Base-by-base conservation (phyloP, 805 yeast species). In the Starmerella sirachaensis region DNA sequence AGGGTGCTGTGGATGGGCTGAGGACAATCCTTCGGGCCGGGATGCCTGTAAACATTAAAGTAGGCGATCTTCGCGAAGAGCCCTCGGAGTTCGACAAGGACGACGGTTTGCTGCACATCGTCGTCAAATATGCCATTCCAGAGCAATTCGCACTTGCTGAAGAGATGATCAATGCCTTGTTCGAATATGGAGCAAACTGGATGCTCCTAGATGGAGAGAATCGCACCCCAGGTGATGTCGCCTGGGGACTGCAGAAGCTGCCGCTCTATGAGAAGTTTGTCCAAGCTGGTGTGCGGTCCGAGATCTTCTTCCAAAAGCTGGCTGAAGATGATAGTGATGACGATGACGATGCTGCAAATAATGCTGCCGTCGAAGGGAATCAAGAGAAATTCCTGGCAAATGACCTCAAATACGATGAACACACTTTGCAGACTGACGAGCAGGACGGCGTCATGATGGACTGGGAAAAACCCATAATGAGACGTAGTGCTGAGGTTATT, bases 371-470 rank as follows among this genome's bases (percentile, higher is more conserved):
- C 1, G 57, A 59, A 35, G 51, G 49, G 7, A 42, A 74, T 42
- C 85, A 79, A 43, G 56, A 64, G 2, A 68, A 79, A 0, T 86
- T 76, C 51, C 63, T 86, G 29, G 60, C 68, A 10, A 71, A 86
- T 4, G 66, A 76, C 51, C 62, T 86, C 18, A 75, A 73, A 48
- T 86, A 82, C 55, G 61, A 61, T 1, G 70, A 66, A 36, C 39
- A 40, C 29, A 76, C 91, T 0, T 63, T 86, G 18, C 63, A 83
- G 18, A 88, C 96, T 1, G 66, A 72, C 42, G 77, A 73, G 18
- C 63, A 77, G 35, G 96, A 86, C 52, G 97, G 95, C 13, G 96
- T 86, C 2, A 86, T 86, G 97, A 86, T 86, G 97, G 79, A 78
- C 49, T 86, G 97, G 97, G 97, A 86, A 56, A 68, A 74, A 4